Evolutionary conservation across 805 yeast genomes (phyloP), one percentile per base, ranked within the genome.

Genomic region (Pichia thaimueangensis): DNA sequence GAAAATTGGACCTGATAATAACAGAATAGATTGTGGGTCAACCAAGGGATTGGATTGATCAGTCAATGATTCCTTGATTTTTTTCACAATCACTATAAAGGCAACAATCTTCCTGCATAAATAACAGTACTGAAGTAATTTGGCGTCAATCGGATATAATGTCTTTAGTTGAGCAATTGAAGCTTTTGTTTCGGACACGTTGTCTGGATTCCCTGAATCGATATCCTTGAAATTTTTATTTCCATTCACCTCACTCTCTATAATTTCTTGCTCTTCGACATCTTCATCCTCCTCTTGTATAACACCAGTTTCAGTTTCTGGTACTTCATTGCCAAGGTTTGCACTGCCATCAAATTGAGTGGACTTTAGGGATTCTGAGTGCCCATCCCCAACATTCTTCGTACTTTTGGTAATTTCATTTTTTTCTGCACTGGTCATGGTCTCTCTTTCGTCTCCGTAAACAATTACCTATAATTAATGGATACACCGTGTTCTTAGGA

Each of bases 61-160:
- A 43, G 35, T 45, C 40, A 39, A 49, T 45, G 34, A 49, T 37
- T 15, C 53, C 47, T 45, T 60, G 45, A 70, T 47, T 1, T 54
- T 38, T 20, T 50, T 57, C n/a, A 44, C 30, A 11, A 17, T 6
- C 4, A 20, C 22, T 7, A 40, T 31, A 35, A 73, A 56, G 27
- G 60, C 58, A 29, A 63, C 63, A 21, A 79, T 52, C 53, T 78
- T 79, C 43, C 60, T 55, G 3, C 72, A 62, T 9, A 78, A 74
- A 51, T 76, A 76, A 42, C 70, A 71, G 57, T 73, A 82, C 55
- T 82, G 85, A 4, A 81, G 58, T 19, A 78, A 65, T 47, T 72
- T 71, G 12, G 78, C 75, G 49, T 80, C 87, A 37, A 70, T 62
- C 2, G 74, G 63, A 50, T 71, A 74, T 43, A 77, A 6, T n/a